A percentile compares a stretch with the other conserved stretches of the same genome.
Evolutionary conservation across 2,329 filamentous ascomycete genomes (phyloP).

Genomic region (Cladosporium sp.): DNA sequence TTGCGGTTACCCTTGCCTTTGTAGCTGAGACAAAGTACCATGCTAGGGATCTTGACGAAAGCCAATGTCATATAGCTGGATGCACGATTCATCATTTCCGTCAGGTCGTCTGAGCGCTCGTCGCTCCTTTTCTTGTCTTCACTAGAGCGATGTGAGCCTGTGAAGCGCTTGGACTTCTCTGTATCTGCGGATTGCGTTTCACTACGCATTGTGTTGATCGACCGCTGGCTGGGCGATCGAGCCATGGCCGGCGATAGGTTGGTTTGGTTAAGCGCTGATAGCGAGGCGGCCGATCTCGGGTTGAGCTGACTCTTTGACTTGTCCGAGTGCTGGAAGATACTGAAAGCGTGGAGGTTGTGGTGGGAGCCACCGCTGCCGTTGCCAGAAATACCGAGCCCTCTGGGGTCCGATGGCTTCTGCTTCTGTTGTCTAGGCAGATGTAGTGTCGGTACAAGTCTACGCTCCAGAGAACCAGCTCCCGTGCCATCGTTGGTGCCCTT

Average conservation of each 20-base stretch:
- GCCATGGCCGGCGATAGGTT: conserved; percentile 21
- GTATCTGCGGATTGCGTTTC: conserved; percentile 18
- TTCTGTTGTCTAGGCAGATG: conserved; percentile 40
- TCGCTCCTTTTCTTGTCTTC: conserved; percentile 42
- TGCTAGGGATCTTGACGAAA: conserved; percentile 89
- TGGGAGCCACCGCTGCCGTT: conserved; percentile 13
- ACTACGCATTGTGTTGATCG: conserved; percentile 23
- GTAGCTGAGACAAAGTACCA: conserved; percentile 92
- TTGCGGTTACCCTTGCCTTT: conserved; percentile 95
- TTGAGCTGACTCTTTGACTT: conserved; percentile 20
- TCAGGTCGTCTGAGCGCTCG: conserved; percentile 76
- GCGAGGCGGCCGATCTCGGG: conserved; percentile 18
- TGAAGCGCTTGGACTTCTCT: conserved; percentile 31
- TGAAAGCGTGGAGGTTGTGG: conserved; percentile 33
- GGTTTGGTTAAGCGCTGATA: conserved; percentile 20
- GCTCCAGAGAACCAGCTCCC: conserved; percentile 68
- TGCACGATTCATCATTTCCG: conserved; percentile 91
- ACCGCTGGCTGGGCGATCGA: conserved; percentile 28
- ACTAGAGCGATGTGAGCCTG: conserved; percentile 15
- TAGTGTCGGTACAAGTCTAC: conserved; percentile 76
- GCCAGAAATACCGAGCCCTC: conserved; percentile 27
- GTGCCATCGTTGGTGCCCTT: conserved; percentile 41
- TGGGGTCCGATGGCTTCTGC: conserved; percentile 21
- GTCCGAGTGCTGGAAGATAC: conserved; percentile 37
- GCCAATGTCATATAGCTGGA: conserved; percentile 97